Conservation (phyloP, 345 rosid genomes). For the Camelina laxa region DNA sequence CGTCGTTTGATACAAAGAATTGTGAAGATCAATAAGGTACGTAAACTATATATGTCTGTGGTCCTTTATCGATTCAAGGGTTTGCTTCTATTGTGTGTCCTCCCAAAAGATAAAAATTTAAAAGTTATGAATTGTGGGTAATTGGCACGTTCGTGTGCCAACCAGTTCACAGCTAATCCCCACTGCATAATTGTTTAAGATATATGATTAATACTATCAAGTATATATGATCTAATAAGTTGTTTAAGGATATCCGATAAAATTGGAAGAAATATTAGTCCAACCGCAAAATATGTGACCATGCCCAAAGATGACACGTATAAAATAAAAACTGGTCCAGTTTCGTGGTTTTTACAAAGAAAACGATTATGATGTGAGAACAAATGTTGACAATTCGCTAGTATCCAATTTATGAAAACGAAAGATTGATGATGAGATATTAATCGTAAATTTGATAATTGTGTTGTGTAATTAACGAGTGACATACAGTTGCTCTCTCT, state of each 20-base stretch:
- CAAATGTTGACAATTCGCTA: constrained; percentile 27
- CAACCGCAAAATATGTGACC: not conserved
- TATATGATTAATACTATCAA: constrained; percentile 10
- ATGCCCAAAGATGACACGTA: not conserved
- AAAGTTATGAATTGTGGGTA: constrained; percentile 32
- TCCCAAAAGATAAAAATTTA: constrained; percentile 23
- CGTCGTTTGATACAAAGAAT: constrained; percentile 14
- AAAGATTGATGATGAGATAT: constrained; percentile 9
- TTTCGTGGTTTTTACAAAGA: not conserved
- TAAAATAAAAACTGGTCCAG: not conserved
- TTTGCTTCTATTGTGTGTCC: constrained; percentile 27
- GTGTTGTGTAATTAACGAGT: not conserved
- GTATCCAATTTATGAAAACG: constrained; percentile 18
- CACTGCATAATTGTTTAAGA: constrained; percentile 16
- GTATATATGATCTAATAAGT: constrained; percentile 1
- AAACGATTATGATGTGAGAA: not conserved
- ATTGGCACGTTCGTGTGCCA: constrained; percentile 42
- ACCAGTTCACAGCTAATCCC: constrained; percentile 43
- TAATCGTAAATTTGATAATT: not conserved
- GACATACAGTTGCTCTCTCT: not conserved
- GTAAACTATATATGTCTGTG: constrained; percentile 33
- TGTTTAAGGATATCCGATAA: not conserved
- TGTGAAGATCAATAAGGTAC: constrained; percentile 37
- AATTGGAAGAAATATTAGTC: not conserved
- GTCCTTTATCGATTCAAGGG: constrained; percentile 37